These are phyloP conservation scores for Exophiala viscosa DNA, from an alignment of 2,329 filamentous ascomycete genomes.

Conservation along the genomic window DNA sequence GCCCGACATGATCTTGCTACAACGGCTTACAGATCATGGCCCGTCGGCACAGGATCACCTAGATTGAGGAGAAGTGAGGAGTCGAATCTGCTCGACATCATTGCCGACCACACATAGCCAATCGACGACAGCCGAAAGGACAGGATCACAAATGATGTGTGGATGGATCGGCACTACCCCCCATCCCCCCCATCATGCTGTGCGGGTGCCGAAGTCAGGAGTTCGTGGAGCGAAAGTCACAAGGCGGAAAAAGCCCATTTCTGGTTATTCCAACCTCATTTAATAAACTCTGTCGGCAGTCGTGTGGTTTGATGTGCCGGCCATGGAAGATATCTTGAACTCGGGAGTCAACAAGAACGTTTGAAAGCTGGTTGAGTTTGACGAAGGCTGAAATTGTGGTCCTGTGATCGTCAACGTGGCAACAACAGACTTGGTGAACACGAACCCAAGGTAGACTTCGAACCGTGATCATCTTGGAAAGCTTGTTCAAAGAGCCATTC, in stretches of 20 bases:
- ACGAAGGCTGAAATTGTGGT: background rate
- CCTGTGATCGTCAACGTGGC: background rate
- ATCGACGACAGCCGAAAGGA: too few relatives aligned
- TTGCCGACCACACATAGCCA: too few relatives aligned
- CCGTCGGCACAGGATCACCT: too few relatives aligned
- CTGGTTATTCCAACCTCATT: background rate
- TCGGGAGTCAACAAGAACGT: background rate
- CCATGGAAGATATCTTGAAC: background rate
- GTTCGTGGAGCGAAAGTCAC: slow-evolving; percentile 6
- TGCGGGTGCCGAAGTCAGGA: background rate
- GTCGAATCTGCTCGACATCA: too few relatives aligned
- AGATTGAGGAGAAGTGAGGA: too few relatives aligned
- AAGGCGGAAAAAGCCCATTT: slow-evolving; percentile 17
- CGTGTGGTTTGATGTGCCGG: slow-evolving; percentile 3
- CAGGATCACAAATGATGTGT: background rate
- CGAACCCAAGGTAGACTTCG: background rate
- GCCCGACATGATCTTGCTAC: too few relatives aligned
- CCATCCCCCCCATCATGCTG: background rate
- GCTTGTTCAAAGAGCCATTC: too few relatives aligned
- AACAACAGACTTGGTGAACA: background rate
- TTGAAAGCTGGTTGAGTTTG: background rate
- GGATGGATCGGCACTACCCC: background rate
- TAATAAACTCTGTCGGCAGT: slow-evolving; percentile 15
- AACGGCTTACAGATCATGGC: too few relatives aligned
- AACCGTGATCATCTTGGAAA: background rate